Conservation (phyloP, 179 eudicot species). For the Gypsophila paniculata region DNA sequence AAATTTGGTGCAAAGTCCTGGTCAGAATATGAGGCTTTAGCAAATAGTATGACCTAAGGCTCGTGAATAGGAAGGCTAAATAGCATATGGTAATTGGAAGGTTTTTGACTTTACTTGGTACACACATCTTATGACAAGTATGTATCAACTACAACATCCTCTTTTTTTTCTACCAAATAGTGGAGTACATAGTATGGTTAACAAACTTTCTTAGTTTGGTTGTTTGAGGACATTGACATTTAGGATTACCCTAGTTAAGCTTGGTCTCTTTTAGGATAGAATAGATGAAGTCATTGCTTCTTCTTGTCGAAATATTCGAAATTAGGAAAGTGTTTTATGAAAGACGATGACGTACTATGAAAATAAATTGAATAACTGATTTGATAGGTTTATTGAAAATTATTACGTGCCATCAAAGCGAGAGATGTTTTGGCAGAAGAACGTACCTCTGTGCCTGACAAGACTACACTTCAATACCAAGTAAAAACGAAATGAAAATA, state of each 20-base stretch:
- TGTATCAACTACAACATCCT: conserved; percentile 26
- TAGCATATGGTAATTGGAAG: background rate
- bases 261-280: background rate
- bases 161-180: conserved; percentile 5
- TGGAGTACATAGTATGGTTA: conserved; percentile 11
- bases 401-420: too few relatives aligned
- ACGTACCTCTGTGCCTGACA: too few relatives aligned
- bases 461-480: too few relatives aligned
- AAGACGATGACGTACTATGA: too few relatives aligned
- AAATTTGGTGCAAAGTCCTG: conserved; percentile 26
- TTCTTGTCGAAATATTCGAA: too few relatives aligned
- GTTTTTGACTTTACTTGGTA: conserved; percentile 18
- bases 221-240: conserved; percentile 6
- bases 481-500: too few relatives aligned
- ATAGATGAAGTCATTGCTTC: background rate
- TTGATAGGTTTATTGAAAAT: too few relatives aligned
- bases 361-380: too few relatives aligned
- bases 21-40: conserved; percentile 22
- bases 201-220: conserved; percentile 15
- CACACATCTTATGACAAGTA: conserved; percentile 28
- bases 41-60: conserved; percentile 27
- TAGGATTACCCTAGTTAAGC: background rate
- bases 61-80: conserved; percentile 25
- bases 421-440: too few relatives aligned
- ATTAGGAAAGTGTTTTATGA: too few relatives aligned